Conservation (phyloP, 768 basidiomycete genomes). For the Pleurotus eryngii region DNA sequence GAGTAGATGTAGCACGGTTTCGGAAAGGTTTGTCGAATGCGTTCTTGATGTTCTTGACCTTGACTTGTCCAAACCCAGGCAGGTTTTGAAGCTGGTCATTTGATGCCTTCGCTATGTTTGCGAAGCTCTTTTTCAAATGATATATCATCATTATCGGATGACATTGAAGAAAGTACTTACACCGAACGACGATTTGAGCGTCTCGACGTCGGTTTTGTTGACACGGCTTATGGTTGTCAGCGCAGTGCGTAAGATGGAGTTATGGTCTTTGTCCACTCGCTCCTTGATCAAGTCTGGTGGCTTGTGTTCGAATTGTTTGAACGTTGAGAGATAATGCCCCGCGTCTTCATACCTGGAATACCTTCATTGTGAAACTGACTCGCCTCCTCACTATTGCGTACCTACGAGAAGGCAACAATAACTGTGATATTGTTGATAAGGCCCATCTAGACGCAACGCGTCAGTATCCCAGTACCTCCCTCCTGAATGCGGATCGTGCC, state of each 20-base stretch:
- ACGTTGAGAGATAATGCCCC: slow-evolving; percentile 84
- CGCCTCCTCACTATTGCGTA: slow-evolving; percentile 1
- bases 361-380: slow-evolving; percentile 6
- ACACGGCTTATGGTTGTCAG: slow-evolving; percentile 90
- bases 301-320: slow-evolving; percentile 93
- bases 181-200: slow-evolving; percentile 86
- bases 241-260: slow-evolving; percentile 73
- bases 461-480: slow-evolving; percentile 3
- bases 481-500: slow-evolving; percentile 29
- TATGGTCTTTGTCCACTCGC: slow-evolving; percentile 85
- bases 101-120: slow-evolving; percentile 71
- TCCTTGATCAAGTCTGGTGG: slow-evolving; percentile 94
- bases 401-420: slow-evolving; percentile 88
- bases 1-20: slow-evolving; percentile 53
- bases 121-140: slow-evolving; percentile 64
- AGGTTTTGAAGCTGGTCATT: slow-evolving; percentile 74
- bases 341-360: slow-evolving; percentile 77
- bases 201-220: slow-evolving; percentile 97
- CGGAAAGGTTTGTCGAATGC: slow-evolving; percentile 90
- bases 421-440: slow-evolving; percentile 92
- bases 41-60: slow-evolving; percentile 86
- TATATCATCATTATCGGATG: background rate
- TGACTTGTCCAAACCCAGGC: slow-evolving; percentile 92
- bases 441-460: slow-evolving; percentile 49
- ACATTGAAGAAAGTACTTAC: slow-evolving; percentile 42